Percentiles rank a stretch among this genome's conserved stretches.
Conservation (phyloP, 352 stramenopile species). For the Pythium angustatum region DNA sequence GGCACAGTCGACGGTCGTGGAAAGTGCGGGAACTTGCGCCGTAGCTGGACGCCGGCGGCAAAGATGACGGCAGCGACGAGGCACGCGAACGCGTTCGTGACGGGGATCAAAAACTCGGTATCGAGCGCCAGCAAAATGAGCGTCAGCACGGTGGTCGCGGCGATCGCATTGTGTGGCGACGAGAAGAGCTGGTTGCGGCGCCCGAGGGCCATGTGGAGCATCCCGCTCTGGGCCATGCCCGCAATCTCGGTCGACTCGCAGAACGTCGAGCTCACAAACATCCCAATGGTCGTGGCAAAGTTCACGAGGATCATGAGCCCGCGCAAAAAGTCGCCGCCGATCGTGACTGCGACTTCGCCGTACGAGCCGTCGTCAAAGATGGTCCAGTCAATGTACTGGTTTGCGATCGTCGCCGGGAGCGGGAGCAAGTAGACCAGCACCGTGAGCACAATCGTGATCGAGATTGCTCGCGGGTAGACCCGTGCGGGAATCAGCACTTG, state of each 20-base stretch:
- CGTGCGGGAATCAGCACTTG: conserved; percentile 71
- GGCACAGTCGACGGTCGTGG: conserved; percentile 38
- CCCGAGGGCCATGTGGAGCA: conserved; percentile 75
- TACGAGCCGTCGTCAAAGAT: conserved; percentile 22
- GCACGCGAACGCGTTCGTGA: conserved; percentile 88
- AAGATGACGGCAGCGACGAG: conserved; percentile 81
- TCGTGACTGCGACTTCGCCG: conserved; percentile 13
- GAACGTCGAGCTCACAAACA: conserved; percentile 91
- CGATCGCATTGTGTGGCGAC: conserved; percentile 31
- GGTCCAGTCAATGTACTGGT: conserved; percentile 27
- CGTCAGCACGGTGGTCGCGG: conserved; percentile 26
- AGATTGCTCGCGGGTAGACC: conserved; percentile 72
- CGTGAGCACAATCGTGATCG: conserved; percentile 60
- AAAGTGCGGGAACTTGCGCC: conserved; percentile 50
- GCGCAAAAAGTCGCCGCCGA: conserved; percentile 73
- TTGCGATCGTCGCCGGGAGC: conserved; percentile 44
- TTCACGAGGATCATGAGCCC: conserved; percentile 77
- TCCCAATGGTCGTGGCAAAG: conserved; percentile 79
- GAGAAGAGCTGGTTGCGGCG: conserved; percentile 33
- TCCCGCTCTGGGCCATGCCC: conserved; percentile 65
- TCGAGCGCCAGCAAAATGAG: conserved; percentile 34
- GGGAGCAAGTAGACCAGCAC: conserved; percentile 74
- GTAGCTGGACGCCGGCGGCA: conserved; percentile 80
- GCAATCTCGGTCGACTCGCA: conserved; percentile 82
- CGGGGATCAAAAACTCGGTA: conserved; percentile 59